Evolutionary conservation across 495 filamentous ascomycete species (phyloP), one percentile per base, ranked within the genome.

Genomic region (Xylaria grammica): DNA sequence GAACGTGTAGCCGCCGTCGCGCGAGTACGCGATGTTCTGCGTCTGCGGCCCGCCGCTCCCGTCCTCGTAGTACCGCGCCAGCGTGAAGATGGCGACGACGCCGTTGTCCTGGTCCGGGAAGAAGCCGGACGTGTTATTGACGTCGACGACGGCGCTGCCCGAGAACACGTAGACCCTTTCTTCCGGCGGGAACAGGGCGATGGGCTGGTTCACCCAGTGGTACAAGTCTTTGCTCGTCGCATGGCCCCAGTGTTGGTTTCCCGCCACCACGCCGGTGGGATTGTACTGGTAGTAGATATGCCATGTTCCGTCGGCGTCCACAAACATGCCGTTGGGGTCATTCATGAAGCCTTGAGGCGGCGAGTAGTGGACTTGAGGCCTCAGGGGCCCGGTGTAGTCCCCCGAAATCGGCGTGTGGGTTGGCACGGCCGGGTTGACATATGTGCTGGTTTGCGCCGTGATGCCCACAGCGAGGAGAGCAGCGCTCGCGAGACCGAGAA

Each of bases 281-380:
- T 83, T 82, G 58, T 82, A 82, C 66, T 86, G 82, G 70, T 84
- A 86, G 69, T 85, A 86, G 0, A 85, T 67, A 69, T 86, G 84
- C 56, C 78, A 86, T 6, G 74, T 67, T n/a, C 79, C 82, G 34
- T 77, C 70, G 4, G 71, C 69, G 68, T 84, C 82, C 2, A 77
- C 53, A 32, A 86, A 77, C 64, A 87, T 79, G 51, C 86, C 85
- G 71, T 83, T 86, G 8, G 86, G 85, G 65, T 87, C 86, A 67
- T 87, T 87, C 80, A 87, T 86, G 69, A 85, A 88, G 57, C 79
- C 72, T 24, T 67, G 64, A 3, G 76, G 75, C 0, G 85, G 85
- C 13, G 80, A 81, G 73, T 80, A 89, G 71, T 89, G 85, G 68
- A 83, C 67, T 67, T 81, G 79, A 22, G 82, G 81, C 50, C 85